Evolutionary conservation across 345 rosid species (phyloP).

Genomic region (Arabidopsis arenosa): DNA sequence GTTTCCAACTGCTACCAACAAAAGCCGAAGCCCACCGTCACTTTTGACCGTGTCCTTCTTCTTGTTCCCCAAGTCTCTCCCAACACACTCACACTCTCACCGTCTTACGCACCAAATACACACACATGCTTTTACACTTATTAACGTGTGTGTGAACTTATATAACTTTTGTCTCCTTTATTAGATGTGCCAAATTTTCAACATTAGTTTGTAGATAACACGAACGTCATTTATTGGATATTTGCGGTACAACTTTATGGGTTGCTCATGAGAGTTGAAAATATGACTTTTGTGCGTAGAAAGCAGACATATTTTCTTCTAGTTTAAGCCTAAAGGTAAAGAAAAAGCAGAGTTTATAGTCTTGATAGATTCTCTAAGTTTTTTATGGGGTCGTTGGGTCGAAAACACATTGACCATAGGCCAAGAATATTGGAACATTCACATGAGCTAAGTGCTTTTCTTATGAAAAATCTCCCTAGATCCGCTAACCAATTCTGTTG

Average conservation of each 20-base stretch:
- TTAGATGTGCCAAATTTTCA: conserved; percentile 18
- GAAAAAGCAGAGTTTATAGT: not conserved
- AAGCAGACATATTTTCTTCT: not conserved
- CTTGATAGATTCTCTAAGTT: not conserved
- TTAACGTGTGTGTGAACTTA: conserved; percentile 31
- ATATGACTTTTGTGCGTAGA: not conserved
- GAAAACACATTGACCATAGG: not conserved
- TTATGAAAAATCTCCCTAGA: not conserved
- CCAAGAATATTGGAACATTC: not conserved
- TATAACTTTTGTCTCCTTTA: conserved; percentile 17
- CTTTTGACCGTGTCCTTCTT: conserved; percentile 40
- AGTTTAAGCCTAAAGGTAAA: not conserved
- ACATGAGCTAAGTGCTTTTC: not conserved
- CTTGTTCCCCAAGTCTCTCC: conserved; percentile 43
- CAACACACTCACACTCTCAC: conserved; percentile 28
- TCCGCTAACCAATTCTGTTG: not conserved
- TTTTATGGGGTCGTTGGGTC: not conserved
- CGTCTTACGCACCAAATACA: conserved; percentile 9
- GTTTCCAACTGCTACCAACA: conserved; percentile 38
- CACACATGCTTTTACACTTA: conserved; percentile 16
- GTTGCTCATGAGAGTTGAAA: not conserved
- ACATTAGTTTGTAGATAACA: conserved; percentile 14
- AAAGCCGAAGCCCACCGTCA: conserved; percentile 42
- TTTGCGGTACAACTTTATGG: conserved; percentile 18
- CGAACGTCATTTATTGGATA: conserved; percentile 2